These are phyloP conservation scores for Venturia effusa DNA, from an alignment of 2,329 filamentous ascomycete species.

Conservation along the genomic window DNA sequence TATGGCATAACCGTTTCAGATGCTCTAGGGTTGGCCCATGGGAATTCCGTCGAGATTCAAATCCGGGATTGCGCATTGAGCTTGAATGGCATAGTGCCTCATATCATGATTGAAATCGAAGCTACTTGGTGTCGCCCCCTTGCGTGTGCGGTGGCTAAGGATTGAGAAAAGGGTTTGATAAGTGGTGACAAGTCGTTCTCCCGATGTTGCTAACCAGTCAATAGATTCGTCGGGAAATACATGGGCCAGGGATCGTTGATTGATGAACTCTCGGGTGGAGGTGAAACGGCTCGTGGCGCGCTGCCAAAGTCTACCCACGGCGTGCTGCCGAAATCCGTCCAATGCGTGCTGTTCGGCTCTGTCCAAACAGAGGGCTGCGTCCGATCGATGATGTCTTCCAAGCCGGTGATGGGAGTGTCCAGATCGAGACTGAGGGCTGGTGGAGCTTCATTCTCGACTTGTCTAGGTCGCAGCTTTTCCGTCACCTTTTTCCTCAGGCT, in stretches of 20 bases:
- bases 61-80: no score
- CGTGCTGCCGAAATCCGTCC: not conserved
- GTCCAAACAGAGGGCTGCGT: not conserved
- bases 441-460: not conserved
- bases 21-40: no score
- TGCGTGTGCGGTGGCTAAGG: no score
- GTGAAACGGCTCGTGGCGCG: not conserved
- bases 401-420: conserved; percentile 21
- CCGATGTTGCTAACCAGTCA: not conserved
- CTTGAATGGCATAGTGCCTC: no score
- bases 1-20: no score
- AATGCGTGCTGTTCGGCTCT: no score
- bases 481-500: not conserved
- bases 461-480: not conserved
- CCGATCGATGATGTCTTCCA: not conserved
- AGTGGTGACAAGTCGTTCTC: no score
- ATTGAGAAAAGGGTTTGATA: no score
- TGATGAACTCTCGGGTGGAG: not conserved
- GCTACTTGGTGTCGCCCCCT: no score
- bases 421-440: conserved; percentile 26
- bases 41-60: no score
- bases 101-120: no score
- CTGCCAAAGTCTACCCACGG: not conserved
- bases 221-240: not conserved
- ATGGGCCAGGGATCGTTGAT: not conserved